A percentile compares a stretch with the other conserved stretches of the same genome.
These are phyloP conservation scores for Hypoxylon sp. DNA, from an alignment of 2,329 filamentous ascomycete genomes.

Conservation along the genomic window DNA sequence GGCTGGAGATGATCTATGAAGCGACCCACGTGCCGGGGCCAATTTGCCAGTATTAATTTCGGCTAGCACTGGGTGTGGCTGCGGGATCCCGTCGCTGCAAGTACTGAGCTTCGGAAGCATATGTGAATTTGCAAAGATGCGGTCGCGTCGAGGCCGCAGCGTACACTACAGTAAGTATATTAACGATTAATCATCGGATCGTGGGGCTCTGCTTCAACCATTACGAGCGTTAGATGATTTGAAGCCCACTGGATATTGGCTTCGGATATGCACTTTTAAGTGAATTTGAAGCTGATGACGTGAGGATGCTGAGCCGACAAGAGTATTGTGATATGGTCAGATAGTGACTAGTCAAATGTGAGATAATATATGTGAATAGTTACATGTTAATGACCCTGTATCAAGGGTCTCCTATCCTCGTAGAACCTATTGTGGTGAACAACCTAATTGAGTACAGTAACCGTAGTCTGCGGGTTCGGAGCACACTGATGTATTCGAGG, in stretches of 20 bases:
- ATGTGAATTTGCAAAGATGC: background rate
- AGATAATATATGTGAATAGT: background rate
- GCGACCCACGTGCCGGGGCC: slow-evolving; percentile 1
- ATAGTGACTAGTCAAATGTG: background rate
- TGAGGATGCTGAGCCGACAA: background rate
- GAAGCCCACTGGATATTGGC: slow-evolving; percentile 13
- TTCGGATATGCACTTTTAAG: slow-evolving; percentile 19
- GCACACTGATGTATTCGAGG: background rate
- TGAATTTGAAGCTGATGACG: background rate
- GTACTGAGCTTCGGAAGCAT: slow-evolving; percentile 12
- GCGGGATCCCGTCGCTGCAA: slow-evolving; percentile 23
- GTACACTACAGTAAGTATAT: slow-evolving; percentile 14
- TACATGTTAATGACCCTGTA: background rate
- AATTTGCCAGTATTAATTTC: slow-evolving; percentile 17
- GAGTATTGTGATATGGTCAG: background rate
- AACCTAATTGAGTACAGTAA: no score
- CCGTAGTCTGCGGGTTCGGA: background rate
- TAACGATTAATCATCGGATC: slow-evolving; percentile 5
- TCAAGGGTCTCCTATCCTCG: background rate
- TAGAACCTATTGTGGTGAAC: background rate
- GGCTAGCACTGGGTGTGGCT: slow-evolving; percentile 28
- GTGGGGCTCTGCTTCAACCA: background rate
- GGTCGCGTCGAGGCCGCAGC: slow-evolving; percentile 14
- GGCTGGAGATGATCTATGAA: background rate
- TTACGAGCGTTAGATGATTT: slow-evolving; percentile 2